Base-by-base conservation (phyloP, 2,329 filamentous ascomycete species). In the Scytalidium sp. region DNA sequence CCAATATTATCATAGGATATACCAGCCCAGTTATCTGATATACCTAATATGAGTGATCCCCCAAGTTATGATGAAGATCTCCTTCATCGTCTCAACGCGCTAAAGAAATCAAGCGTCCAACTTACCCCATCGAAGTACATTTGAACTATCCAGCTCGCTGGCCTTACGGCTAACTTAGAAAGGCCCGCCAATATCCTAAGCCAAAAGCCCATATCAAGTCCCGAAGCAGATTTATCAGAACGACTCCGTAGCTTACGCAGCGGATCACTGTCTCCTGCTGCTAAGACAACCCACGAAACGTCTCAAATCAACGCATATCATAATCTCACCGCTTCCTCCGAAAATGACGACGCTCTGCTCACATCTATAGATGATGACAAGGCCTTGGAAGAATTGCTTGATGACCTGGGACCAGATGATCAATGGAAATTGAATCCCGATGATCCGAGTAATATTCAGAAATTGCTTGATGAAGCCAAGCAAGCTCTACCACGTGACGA, bases 51-150 rank as follows among this genome's bases (percentile, higher is more conserved):
- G 63, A 55, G 55, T 51, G 50, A 56, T 41, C 61, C 56, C 42
- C 57, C 57, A 41, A 57, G 49, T 44, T 61, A 60, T 42, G 63
- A 66, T 36, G 50, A 62, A 43, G 45, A 56, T 43, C 61, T 66
- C 11, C 55, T 66, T 3, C 50, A 56, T 20, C 60, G 64, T 10
- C 54, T 66, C 11, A 65, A 66, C 47, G 62, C 62, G 9, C 56
- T 66, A 10, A 64, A 62, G 50, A 63, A 61, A 51, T 61, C 63
- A n/a, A 59, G 41, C 41, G 54, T 64, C 19, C 50, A 53, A 36
- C 50, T 64, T 19, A 53, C 60, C 20, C 36, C 56, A 15, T 49
- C 56, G 48, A 61, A 57, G 62, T 64, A 55, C 32, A 5, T 36
- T 4, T 36, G 17, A 7, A 25, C 41, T 43, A 19, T 13, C 41